A percentile compares a stretch with the other conserved stretches of the same genome.
Conservation (phyloP, 768 basidiomycete genomes). For the Termitomyces sp. region DNA sequence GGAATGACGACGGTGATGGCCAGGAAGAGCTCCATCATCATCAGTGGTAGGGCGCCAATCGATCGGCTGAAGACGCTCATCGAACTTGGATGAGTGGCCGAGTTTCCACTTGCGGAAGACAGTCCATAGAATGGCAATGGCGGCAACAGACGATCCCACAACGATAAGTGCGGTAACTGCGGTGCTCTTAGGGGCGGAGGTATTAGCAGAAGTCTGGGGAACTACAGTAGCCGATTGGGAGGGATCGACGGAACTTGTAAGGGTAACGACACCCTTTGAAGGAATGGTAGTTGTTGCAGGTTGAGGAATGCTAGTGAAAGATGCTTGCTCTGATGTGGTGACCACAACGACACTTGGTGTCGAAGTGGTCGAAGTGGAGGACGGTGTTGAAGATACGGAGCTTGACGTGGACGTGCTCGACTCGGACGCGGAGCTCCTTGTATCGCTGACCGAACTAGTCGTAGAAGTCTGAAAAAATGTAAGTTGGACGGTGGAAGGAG, state of each 20-base stretch:
- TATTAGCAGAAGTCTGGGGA: constrained; percentile 21
- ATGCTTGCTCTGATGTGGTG: constrained; percentile 14
- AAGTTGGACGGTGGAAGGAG: background rate
- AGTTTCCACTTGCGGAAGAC: constrained; percentile 92
- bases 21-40: constrained; percentile 41
- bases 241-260: constrained; percentile 22
- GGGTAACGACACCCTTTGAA: constrained; percentile 19
- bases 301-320: constrained; percentile 13
- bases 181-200: constrained; percentile 27
- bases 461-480: constrained; percentile 4
- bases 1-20: constrained; percentile 49
- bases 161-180: constrained; percentile 63
- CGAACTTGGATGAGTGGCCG: constrained; percentile 72
- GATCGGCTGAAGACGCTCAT: constrained; percentile 81
- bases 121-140: constrained; percentile 74
- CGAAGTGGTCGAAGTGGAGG: constrained; percentile 1
- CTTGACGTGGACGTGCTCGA: constrained; percentile 11
- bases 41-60: constrained; percentile 74
- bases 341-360: constrained; percentile 6
- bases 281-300: constrained; percentile 14
- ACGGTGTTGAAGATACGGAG: background rate
- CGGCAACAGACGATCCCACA: constrained; percentile 63
- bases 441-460: constrained; percentile 2
- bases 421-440: constrained; percentile 1
- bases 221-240: constrained; percentile 23